A percentile compares a stretch with the other conserved stretches of the same genome.
phyloP scores from a whole-genome alignment of 192 early-diverging fungal genomes.

The Obelidium mucronatum region DNA sequence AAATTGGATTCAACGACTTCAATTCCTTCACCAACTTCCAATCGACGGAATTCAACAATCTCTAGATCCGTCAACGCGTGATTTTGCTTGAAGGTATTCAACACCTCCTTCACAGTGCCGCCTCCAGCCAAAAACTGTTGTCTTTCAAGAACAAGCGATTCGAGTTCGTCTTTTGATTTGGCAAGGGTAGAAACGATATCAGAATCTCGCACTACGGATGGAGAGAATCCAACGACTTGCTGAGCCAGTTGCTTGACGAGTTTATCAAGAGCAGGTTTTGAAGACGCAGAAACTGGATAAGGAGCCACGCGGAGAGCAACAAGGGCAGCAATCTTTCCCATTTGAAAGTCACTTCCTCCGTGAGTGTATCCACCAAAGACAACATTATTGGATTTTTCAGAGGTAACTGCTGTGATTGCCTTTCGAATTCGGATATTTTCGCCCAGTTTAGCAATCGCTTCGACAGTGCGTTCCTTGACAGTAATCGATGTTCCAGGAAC shows the following conservation, averaged over 20 bases:
- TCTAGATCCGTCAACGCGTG: constrained; percentile 35
- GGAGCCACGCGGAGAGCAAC: constrained; percentile 61
- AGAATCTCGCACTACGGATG: constrained; percentile 48
- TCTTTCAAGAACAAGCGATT: constrained; percentile 66
- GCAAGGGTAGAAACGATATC: background rate
- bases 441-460: constrained; percentile 84
- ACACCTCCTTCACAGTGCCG: constrained; percentile 71
- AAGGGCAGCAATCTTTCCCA: constrained; percentile 84
- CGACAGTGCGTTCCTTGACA: constrained; percentile 67
- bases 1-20: constrained; percentile 80
- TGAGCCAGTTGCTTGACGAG: constrained; percentile 80
- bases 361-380: constrained; percentile 74
- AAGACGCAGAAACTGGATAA: background rate
- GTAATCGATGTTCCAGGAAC: constrained; percentile 15
- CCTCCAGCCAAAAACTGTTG: constrained; percentile 83
- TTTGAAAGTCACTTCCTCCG: constrained; percentile 28
- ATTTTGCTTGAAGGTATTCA: constrained; percentile 55
- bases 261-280: constrained; percentile 53
- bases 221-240: constrained; percentile 85
- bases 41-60: constrained; percentile 76
- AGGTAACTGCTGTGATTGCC: constrained; percentile 50
- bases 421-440: constrained; percentile 89
- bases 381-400: background rate
- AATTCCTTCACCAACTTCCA: constrained; percentile 87
- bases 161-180: constrained; percentile 42